A percentile compares a stretch with the other conserved stretches of the same genome.
Conservation (phyloP, 495 filamentous ascomycete genomes). For the Neurospora sp. region DNA sequence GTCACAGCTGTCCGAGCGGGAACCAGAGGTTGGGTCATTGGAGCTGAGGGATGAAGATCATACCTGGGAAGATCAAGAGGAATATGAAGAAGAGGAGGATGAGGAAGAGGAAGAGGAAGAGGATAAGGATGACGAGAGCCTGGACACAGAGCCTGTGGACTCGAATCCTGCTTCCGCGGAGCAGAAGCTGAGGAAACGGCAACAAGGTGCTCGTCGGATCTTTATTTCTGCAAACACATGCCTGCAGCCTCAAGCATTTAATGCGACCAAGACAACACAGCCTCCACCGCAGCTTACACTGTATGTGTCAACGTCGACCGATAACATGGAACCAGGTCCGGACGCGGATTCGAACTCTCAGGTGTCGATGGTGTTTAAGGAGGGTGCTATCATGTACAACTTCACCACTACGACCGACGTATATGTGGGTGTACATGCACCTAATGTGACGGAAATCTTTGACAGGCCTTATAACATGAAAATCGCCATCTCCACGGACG, state of each 20-base stretch:
- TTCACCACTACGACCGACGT: conserved; percentile 49
- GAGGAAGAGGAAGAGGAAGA: neutral
- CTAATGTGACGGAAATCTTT: conserved; percentile 44
- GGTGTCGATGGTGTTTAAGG: conserved; percentile 26
- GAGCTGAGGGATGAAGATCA: conserved; percentile 13
- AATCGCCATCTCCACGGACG: conserved; percentile 73
- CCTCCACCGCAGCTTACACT: conserved; percentile 63
- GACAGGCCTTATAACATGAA: conserved; percentile 61
- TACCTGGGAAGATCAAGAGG: neutral
- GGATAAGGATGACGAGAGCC: neutral
- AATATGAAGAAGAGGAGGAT: conserved; percentile 9
- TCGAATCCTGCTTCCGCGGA: neutral
- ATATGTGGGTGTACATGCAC: conserved; percentile 66
- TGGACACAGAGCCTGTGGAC: neutral
- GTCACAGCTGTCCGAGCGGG: conserved; percentile 6
- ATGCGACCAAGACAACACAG: conserved; percentile 21
- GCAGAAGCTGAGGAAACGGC: conserved; percentile 16
- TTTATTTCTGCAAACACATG: conserved; percentile 80
- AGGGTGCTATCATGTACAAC: conserved; percentile 54
- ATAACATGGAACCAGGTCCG: conserved; percentile 61
- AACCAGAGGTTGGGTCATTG: neutral
- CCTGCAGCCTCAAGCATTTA: conserved; percentile 51
- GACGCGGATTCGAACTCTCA: conserved; percentile 35
- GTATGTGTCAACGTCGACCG: conserved; percentile 59
- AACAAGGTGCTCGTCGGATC: conserved; percentile 36